These are phyloP conservation scores for Solanum dulcamara DNA, from an alignment of 257 asterid genomes.

Conservation along the genomic window DNA sequence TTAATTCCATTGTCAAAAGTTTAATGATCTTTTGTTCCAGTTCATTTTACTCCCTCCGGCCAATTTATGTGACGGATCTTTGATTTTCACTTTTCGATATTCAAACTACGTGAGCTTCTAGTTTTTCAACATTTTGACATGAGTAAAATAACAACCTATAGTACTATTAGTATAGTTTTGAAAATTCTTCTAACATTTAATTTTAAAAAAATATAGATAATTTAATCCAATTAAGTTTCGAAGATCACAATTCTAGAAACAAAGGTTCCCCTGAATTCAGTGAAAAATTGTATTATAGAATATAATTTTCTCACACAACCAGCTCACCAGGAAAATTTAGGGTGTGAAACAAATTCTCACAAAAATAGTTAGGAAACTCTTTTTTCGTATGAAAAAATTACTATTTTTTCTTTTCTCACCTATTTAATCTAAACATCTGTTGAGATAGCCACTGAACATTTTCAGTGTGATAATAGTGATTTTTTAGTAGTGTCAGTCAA, in stretches of 20 bases:
- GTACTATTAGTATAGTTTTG: background rate
- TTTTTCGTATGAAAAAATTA: too few species aligned
- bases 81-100: background rate
- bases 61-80: background rate
- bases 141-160: background rate
- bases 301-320: background rate
- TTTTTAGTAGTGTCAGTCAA: background rate
- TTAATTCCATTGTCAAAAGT: background rate
- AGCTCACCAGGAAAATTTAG: background rate
- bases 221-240: background rate
- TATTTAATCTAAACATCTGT: background rate
- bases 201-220: background rate
- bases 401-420: background rate
- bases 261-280: background rate
- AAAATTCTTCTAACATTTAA: background rate
- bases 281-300: background rate
- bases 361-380: too few species aligned
- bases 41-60: background rate
- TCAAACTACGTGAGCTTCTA: background rate
- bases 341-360: background rate
- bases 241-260: background rate
- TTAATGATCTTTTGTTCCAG: background rate
- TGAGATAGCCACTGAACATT: background rate
- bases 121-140: background rate
- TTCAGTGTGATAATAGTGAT: background rate